Evolutionary conservation across 2,329 filamentous ascomycete genomes (phyloP).

Genomic region (Dactylellina haptotyla): DNA sequence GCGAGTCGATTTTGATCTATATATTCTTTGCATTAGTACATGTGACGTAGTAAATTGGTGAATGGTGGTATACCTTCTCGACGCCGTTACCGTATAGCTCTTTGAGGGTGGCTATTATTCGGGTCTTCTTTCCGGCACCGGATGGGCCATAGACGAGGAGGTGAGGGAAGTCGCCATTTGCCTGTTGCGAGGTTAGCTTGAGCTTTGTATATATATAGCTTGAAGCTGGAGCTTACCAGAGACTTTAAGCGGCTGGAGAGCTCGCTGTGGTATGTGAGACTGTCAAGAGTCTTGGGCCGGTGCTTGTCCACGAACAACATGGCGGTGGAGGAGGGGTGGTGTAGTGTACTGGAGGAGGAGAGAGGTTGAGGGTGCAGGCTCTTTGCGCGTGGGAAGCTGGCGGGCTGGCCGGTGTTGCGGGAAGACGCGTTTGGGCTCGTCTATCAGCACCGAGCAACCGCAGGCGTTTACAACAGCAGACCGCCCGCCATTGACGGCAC

Average conservation of each 20-base stretch:
- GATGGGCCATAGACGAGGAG: slow-evolving; percentile 96
- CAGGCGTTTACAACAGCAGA: background rate
- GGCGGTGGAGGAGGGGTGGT: background rate
- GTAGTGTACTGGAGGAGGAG: background rate
- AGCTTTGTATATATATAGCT: slow-evolving; percentile 50
- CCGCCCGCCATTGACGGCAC: background rate
- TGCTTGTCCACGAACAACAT: slow-evolving; percentile 76
- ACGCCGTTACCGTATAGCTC: slow-evolving; percentile 94
- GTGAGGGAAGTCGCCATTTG: slow-evolving; percentile 97
- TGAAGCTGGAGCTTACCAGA: slow-evolving; percentile 68
- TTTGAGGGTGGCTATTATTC: slow-evolving; percentile 92
- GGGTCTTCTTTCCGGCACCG: slow-evolving; percentile 96
- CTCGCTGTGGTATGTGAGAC: slow-evolving; percentile 78
- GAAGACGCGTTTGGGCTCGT: slow-evolving; percentile 48
- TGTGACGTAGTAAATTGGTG: too few species aligned
- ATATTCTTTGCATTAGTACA: background rate
- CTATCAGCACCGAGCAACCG: background rate
- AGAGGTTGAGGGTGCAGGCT: slow-evolving; percentile 9
- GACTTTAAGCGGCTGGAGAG: slow-evolving; percentile 87
- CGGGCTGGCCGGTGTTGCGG: background rate
- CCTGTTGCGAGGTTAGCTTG: slow-evolving; percentile 67
- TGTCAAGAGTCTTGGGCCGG: slow-evolving; percentile 76
- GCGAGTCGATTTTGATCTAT: slow-evolving; percentile 93
- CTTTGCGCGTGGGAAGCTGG: slow-evolving; percentile 3
- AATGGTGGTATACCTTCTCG: slow-evolving; percentile 82